A percentile compares a stretch with the other conserved stretches of the same genome.
Evolutionary conservation across 441 rosid species (phyloP).

Genomic region (Adansonia rubrostipa): DNA sequence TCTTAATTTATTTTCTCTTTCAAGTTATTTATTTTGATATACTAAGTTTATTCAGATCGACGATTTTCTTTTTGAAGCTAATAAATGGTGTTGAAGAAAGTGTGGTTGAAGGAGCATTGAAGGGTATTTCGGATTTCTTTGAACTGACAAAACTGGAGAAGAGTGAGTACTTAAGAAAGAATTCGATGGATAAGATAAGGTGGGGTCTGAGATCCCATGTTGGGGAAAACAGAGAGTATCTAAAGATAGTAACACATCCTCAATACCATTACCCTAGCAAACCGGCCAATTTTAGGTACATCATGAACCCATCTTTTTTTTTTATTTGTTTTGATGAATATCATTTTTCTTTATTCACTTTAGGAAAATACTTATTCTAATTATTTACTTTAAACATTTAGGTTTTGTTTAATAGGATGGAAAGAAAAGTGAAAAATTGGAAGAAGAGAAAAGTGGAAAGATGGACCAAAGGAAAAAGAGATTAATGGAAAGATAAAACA

Average conservation of each 20-base stretch:
- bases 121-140: conserved; percentile 31
- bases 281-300: conserved; percentile 26
- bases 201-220: conserved; percentile 28
- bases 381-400: neutral
- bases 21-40: neutral
- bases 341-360: neutral
- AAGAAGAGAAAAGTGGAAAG: too few relatives aligned
- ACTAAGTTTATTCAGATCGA: too few relatives aligned
- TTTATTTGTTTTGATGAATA: too few relatives aligned
- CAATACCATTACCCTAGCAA: conserved; percentile 30
- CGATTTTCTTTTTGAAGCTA: conserved; percentile 27
- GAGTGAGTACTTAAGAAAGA: conserved; percentile 23
- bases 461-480: too few relatives aligned
- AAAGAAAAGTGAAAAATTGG: too few relatives aligned
- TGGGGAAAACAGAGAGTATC: conserved; percentile 35
- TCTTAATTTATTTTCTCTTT: too few relatives aligned
- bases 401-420: too few relatives aligned
- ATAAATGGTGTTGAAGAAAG: conserved; percentile 34
- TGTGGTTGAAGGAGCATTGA: conserved; percentile 31
- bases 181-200: conserved; percentile 21
- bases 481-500: too few relatives aligned
- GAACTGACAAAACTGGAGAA: conserved; percentile 20
- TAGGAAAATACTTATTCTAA: too few relatives aligned
- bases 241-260: conserved; percentile 37
- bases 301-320: neutral